These are phyloP conservation scores for Teunomyces gatunensis DNA, from an alignment of 805 yeast species.

Conservation along the genomic window DNA sequence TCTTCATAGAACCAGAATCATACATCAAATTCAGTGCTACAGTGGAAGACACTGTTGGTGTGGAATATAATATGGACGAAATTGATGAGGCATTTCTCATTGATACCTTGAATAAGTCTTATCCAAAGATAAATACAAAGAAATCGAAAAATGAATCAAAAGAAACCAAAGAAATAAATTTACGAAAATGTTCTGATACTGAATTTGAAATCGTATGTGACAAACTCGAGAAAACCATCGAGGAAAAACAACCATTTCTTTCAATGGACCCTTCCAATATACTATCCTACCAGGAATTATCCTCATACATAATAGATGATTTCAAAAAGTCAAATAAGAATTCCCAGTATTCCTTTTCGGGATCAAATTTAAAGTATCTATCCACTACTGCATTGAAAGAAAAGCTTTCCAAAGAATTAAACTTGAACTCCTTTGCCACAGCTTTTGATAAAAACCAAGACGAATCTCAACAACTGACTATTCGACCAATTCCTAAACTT, in stretches of 20 bases:
- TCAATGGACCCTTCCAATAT: slow-evolving; percentile 81
- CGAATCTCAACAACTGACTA: slow-evolving; percentile 13
- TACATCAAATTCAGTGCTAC: slow-evolving; percentile 91
- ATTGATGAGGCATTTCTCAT: slow-evolving; percentile 68
- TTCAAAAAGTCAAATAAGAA: slow-evolving; percentile 23
- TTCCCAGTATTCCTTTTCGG: slow-evolving; percentile 27
- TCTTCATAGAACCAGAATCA: slow-evolving; percentile 67
- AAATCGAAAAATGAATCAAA: slow-evolving; percentile 8
- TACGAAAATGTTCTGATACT: slow-evolving; percentile 58
- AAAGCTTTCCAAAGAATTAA: slow-evolving; percentile 53
- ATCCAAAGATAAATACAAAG: slow-evolving; percentile 21
- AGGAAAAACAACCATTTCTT: slow-evolving; percentile 84
- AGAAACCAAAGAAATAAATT: slow-evolving; percentile 12
- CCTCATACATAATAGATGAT: slow-evolving; percentile 43
- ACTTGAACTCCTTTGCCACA: slow-evolving; percentile 56
- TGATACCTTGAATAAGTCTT: slow-evolving; percentile 35
- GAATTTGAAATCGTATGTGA: slow-evolving; percentile 82
- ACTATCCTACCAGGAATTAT: slow-evolving; percentile 65
- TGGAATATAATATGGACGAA: slow-evolving; percentile 88
- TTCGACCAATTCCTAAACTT: slow-evolving; percentile 48
- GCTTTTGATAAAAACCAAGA: slow-evolving; percentile 48
- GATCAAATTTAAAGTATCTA: slow-evolving; percentile 33
- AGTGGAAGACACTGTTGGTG: slow-evolving; percentile 91
- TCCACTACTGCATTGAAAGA: slow-evolving; percentile 59
- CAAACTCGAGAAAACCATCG: slow-evolving; percentile 68